Evolutionary conservation across 306 rosid genomes (phyloP).

Genomic region (Citrullus colocynthis): DNA sequence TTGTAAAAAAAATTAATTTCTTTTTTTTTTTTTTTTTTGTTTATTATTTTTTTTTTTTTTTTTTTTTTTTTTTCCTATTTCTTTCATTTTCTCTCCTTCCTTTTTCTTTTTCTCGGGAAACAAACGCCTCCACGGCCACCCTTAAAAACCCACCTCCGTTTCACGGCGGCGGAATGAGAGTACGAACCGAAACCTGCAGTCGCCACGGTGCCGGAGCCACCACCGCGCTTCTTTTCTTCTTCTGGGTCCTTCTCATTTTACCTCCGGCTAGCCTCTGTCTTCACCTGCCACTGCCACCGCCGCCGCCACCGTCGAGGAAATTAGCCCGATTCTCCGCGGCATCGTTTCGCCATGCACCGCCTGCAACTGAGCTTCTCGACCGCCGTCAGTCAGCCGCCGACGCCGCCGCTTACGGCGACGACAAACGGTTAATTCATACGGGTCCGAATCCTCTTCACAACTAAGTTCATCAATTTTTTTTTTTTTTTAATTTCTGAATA

Average conservation of each 20-base stretch:
- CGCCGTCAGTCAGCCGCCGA: not conserved
- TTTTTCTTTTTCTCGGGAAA: slow-evolving; percentile 8
- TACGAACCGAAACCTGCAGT: not conserved
- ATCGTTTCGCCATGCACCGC: slow-evolving; percentile 29
- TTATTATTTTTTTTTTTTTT: no score
- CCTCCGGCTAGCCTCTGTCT: slow-evolving; percentile 27
- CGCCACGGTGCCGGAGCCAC: not conserved
- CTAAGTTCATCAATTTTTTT: slow-evolving; percentile 15
- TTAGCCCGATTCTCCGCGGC: slow-evolving; percentile 13
- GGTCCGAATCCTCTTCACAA: slow-evolving; percentile 98
- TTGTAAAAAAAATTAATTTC: not conserved
- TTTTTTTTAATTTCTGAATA: not conserved
- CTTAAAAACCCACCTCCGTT: slow-evolving; percentile 9
- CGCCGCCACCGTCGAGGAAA: slow-evolving; percentile 13
- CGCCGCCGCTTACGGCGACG: slow-evolving; percentile 30
- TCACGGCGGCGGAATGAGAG: not conserved
- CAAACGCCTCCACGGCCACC: slow-evolving; percentile 14
- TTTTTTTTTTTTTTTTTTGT: no score
- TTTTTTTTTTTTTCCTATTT: not conserved
- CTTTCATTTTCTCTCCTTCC: not conserved
- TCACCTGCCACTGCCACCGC: slow-evolving; percentile 12
- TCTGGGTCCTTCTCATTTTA: slow-evolving; percentile 49
- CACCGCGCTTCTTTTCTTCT: slow-evolving; percentile 23
- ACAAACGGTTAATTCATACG: slow-evolving; percentile 62
- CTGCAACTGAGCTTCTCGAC: not conserved